Evolutionary conservation across 495 filamentous ascomycete species (phyloP), one percentile per base, ranked within the genome.

Genomic region (Hypoxylon perforatum): DNA sequence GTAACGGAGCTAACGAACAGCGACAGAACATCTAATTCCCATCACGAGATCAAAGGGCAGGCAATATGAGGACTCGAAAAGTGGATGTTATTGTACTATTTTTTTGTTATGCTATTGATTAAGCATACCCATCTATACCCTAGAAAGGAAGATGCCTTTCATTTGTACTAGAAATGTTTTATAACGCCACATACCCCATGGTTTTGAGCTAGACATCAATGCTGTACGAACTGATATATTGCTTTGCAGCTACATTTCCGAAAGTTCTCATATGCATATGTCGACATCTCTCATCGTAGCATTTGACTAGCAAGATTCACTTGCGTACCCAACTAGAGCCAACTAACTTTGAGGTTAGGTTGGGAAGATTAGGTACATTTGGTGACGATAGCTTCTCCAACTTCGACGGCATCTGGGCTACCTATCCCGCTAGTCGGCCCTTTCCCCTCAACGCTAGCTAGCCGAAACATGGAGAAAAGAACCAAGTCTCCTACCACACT

Each of bases 1-100:
- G 81, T 79, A 73, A 81, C 76, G 14, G 81, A 81, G 49, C 67
- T 83, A 18, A 75, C 80, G 4, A 65, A 58, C 23, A 73, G 69
- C 39, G 58, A 61, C 9, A 61, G 70, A 11, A 65, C 51, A 39
- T 64, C 71, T 1, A 35, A 71, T 41, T 62, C 57, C 12, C 42
- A 39, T 18, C 52, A 63, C 9, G 67, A 55, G 1, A 22, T 10
- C 1, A 70, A 59, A 21, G 48, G 53, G 10, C 41, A 41, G 9
- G 14, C 48, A 12, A 38, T 35, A 45, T 50, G 18, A 55, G 11
- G 8, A 8, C 9, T 17, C 9, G 12, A 53, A 8, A 8, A 25
- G 4, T 38, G 11, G 10, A 4, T 7, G 15, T 14, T 46, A 3
- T 41, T 46, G n/a, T 50, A 30, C 23, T 45, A 48, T 61, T 45